These are phyloP conservation scores for Sporisorium reilianum DNA, from an alignment of 1,284 basidiomycete genomes.

Conservation along the genomic window DNA sequence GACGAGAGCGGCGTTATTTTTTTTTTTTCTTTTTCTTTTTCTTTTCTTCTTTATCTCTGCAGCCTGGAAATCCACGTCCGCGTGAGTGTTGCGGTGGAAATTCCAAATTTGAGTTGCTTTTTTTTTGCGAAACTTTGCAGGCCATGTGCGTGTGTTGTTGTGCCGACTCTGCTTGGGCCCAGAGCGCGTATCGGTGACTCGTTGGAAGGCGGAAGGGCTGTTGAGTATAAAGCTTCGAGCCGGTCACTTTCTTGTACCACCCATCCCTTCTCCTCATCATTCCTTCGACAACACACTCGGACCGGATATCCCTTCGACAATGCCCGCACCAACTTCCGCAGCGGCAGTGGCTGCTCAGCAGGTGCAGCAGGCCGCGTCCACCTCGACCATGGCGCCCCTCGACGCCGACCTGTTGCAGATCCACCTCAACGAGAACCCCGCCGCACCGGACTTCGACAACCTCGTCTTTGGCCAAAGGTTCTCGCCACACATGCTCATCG, in stretches of 20 bases:
- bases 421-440: conserved; percentile 37
- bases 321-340: conserved; percentile 33
- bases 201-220: too few relatives aligned
- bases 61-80: too few relatives aligned
- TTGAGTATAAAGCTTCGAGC: too few relatives aligned
- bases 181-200: too few relatives aligned
- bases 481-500: conserved; percentile 90
- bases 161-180: too few relatives aligned
- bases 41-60: not conserved
- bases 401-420: conserved; percentile 50
- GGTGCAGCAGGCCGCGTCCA: conserved; percentile 22
- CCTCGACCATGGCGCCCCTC: conserved; percentile 40
- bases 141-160: too few relatives aligned
- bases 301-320: not conserved
- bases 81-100: too few relatives aligned
- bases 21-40: not conserved
- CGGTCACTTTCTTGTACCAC: not conserved
- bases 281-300: not conserved
- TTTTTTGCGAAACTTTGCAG: too few relatives aligned
- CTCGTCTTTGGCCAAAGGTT: conserved; percentile 73
- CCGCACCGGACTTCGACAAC: conserved; percentile 63
- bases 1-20: not conserved
- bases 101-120: too few relatives aligned
- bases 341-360: conserved; percentile 14
- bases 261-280: not conserved